Conservation (phyloP, 1,284 basidiomycete species). For the Sporisorium scitamineum region DNA sequence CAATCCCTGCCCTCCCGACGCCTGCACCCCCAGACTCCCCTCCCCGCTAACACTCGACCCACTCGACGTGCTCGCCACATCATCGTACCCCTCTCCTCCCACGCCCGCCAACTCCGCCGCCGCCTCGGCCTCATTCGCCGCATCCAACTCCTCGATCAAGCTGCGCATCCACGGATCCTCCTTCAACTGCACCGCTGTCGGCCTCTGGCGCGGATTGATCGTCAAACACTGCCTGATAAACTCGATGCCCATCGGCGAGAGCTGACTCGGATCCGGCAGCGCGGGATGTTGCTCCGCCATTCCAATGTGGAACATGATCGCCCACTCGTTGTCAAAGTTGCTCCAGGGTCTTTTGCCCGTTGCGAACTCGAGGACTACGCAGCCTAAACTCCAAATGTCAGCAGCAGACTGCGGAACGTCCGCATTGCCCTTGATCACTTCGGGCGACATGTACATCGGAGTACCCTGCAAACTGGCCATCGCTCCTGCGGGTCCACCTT, state of each 20-base stretch:
- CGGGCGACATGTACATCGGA: conserved; percentile 99
- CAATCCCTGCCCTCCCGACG: conserved; percentile 10
- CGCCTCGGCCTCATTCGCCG: conserved; percentile 57
- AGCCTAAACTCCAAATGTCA: conserved; percentile 98
- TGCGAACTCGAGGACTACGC: conserved; percentile 94
- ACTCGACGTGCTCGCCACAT: conserved; percentile 21
- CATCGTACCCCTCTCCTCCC: conserved; percentile 16
- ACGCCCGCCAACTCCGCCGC: conserved; percentile 35
- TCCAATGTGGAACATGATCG: conserved; percentile 99
- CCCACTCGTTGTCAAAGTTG: conserved; percentile 99
- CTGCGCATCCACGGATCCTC: conserved; percentile 85
- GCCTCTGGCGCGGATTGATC: conserved; percentile 86
- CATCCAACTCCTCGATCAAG: conserved; percentile 65
- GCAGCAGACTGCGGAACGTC: conserved; percentile 89
- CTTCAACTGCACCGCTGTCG: conserved; percentile 86
- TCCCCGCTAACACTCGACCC: conserved; percentile 17
- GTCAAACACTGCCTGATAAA: conserved; percentile 93
- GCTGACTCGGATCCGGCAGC: conserved; percentile 88
- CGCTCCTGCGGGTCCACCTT: conserved; percentile 66
- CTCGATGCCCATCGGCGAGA: conserved; percentile 88
- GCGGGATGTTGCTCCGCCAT: conserved; percentile 97
- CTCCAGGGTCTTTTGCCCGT: conserved; percentile 98
- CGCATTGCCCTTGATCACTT: conserved; percentile 85
- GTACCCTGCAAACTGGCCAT: conserved; percentile 86
- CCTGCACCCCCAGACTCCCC: neutral